These are phyloP conservation scores for Sugiyamaella smithiae DNA, from an alignment of 805 yeast genomes.

Conservation along the genomic window DNA sequence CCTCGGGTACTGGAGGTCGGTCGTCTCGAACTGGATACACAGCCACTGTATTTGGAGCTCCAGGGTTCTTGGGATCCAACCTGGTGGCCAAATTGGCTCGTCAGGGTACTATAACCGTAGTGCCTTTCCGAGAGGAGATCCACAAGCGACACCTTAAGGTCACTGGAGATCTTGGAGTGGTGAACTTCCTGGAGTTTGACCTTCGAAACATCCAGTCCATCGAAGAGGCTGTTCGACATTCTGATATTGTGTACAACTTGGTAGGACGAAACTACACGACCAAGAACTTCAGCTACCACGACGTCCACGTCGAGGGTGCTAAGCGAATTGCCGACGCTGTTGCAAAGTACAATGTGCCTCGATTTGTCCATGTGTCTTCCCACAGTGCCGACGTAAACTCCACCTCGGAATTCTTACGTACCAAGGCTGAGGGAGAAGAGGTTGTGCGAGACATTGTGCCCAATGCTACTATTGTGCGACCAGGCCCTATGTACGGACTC, in stretches of 20 bases:
- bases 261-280: conserved; percentile 74
- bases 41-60: conserved; percentile 83
- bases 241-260: conserved; percentile 79
- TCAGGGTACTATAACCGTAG: conserved; percentile 74
- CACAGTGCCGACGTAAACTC: conserved; percentile 71
- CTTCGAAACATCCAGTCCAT: conserved; percentile 72
- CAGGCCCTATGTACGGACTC: conserved; percentile 74
- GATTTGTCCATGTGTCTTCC: conserved; percentile 75
- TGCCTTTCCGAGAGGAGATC: conserved; percentile 80
- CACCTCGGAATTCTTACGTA: conserved; percentile 66
- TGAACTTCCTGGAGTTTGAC: conserved; percentile 79
- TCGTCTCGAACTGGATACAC: conserved; percentile 85
- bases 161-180: conserved; percentile 84
- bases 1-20: conserved; percentile 74
- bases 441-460: conserved; percentile 66
- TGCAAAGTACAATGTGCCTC: conserved; percentile 65
- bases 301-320: conserved; percentile 75
- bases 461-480: conserved; percentile 80
- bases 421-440: conserved; percentile 77
- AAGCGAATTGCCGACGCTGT: conserved; percentile 73
- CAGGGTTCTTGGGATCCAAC: conserved; percentile 75
- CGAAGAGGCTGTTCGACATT: conserved; percentile 71
- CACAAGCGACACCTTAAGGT: conserved; percentile 75
- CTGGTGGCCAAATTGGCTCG: conserved; percentile 69
- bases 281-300: conserved; percentile 79